Base-by-base conservation (phyloP, 2,329 filamentous ascomycete genomes). In the Lasiodiplodia gonubiensis region DNA sequence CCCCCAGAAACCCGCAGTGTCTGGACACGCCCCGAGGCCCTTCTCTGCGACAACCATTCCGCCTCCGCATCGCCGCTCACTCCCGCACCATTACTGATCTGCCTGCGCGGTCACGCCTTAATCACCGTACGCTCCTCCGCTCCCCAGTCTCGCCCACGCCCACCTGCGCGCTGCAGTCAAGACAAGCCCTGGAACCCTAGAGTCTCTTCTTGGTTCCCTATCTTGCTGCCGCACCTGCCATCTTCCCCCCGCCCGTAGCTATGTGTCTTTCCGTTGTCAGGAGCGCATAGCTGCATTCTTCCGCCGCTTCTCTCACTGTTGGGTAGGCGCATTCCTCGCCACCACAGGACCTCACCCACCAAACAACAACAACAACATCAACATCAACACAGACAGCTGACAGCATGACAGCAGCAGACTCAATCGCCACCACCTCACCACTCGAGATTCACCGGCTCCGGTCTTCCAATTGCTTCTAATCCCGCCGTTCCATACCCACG, bases 311-410 rank as follows among this genome's bases (percentile, higher is more conserved):
- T 61, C 57, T 52, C 65, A 37, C 53, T 46, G 65, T 54, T 67
- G 65, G 66, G 66, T 64, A 67, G 57, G 49, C 37, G 66, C 66
- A 67, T 67, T 67, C 66, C 66, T 67, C 49, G 54, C 66, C 57
- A 46, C 42, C 37, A 37, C 39, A 46, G 42, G 18, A 30, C 54
- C 30, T 37, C 48, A 23, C 42, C 30, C 52, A 35, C 21, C 42
- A 14, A 35, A 48, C 51, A 48, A 46, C 37, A 63, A 67, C 48
- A 67, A 63, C 65, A 61, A 42, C 54, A 49, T n/a, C 42, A 52
- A 37, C 53, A 66, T 21, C 37, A 66, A 37, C 64, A 66, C 46
- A 48, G 37, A 46, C 18, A 18, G 30, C 64, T 66, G 52, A 64
- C 66, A 53, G 55, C 59, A 67, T 63, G 57, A 51, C 59, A 48